phyloP scores from a whole-genome alignment of 176 grass and related monocot genomes.

The Aegilops tauschii region DNA sequence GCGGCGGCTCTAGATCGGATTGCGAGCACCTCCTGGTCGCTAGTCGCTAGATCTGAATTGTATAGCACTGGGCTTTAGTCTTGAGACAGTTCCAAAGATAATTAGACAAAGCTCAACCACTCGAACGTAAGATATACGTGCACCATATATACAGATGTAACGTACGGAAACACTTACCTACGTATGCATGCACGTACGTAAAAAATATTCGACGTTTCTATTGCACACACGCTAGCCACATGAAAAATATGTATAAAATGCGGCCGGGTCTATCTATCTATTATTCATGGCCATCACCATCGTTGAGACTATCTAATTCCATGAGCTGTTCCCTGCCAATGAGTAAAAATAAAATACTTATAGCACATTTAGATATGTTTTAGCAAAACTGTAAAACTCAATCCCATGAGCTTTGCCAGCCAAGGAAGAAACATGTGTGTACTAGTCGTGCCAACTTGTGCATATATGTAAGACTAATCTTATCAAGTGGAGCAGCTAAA shows the following conservation, averaged over 20 bases:
- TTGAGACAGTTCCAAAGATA: background rate
- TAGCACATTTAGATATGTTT: no score
- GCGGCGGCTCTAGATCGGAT: no score
- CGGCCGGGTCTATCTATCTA: background rate
- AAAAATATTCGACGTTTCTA: background rate
- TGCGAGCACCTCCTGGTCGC: no score
- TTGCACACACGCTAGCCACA: background rate
- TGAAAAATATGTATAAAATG: no score
- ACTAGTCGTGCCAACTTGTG: background rate
- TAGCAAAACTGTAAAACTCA: no score
- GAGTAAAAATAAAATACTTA: no score
- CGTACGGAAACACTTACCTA: background rate
- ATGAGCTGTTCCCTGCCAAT: background rate
- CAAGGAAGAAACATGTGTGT: background rate
- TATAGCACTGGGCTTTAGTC: background rate
- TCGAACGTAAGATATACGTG: background rate
- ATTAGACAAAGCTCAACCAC: conserved; percentile 14
- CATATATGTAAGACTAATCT: background rate
- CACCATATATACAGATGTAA: background rate
- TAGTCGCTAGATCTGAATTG: background rate
- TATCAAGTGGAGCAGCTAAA: background rate
- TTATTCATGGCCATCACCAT: background rate
- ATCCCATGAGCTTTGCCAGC: background rate
- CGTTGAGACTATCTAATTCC: background rate
- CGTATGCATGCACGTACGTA: background rate